Evolutionary conservation across 176 grass and related monocot species (phyloP).

Genomic region (Tuctoria greenei): DNA sequence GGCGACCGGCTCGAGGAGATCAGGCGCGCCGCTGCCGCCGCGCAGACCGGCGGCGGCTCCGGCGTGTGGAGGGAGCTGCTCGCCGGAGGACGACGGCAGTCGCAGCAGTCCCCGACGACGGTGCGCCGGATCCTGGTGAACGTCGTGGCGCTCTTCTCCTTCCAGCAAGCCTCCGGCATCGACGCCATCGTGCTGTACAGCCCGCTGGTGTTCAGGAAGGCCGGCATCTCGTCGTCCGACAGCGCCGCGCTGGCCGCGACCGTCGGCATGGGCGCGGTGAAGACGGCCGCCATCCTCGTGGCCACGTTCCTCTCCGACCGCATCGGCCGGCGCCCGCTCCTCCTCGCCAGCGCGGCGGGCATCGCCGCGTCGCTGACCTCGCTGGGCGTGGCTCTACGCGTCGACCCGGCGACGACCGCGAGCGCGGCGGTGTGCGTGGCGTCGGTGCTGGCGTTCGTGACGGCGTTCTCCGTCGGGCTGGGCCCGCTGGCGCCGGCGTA

Average conservation of each 20-base stretch:
- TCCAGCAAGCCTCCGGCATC: slow-evolving; percentile 52
- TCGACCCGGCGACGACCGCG: not conserved
- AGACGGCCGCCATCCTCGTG: slow-evolving; percentile 34
- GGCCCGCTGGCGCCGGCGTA: slow-evolving; percentile 31
- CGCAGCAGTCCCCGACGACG: not conserved
- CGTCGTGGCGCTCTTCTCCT: slow-evolving; percentile 32
- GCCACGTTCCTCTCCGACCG: slow-evolving; percentile 42
- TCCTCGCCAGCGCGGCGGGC: slow-evolving; percentile 37
- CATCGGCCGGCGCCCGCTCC: slow-evolving; percentile 44
- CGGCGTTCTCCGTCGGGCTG: slow-evolving; percentile 38
- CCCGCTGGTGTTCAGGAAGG: slow-evolving; percentile 45
- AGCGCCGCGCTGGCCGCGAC: slow-evolving; percentile 24
- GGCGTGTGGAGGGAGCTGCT: not conserved
- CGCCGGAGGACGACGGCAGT: too few relatives aligned
- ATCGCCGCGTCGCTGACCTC: slow-evolving; percentile 17
- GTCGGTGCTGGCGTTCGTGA: slow-evolving; percentile 28
- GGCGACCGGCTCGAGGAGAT: slow-evolving; percentile 1
- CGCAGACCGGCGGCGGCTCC: not conserved
- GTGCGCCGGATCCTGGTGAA: slow-evolving; percentile 26
- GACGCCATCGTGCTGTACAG: slow-evolving; percentile 50
- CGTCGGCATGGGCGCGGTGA: slow-evolving; percentile 28
- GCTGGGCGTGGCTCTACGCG: slow-evolving; percentile 3
- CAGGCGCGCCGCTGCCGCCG: not conserved
- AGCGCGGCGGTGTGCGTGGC: not conserved
- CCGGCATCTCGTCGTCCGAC: slow-evolving; percentile 38